Base-by-base conservation (phyloP, 257 asterid species). In the Mentha longifolia region DNA sequence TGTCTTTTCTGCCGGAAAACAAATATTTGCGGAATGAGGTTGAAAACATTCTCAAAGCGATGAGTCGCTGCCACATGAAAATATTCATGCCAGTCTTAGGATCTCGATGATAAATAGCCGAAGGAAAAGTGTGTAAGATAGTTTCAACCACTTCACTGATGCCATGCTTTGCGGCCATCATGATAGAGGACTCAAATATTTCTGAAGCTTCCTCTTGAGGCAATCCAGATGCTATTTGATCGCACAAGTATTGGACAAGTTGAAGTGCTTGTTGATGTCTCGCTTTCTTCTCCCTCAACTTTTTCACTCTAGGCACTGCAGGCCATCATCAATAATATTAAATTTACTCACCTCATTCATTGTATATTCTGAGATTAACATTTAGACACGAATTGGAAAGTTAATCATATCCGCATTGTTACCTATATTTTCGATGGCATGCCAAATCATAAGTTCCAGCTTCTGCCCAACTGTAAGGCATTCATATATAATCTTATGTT, bases 1-100 rank as follows among this genome's bases (percentile, higher is more conserved):
- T 3, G 63, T 70, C 68, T 9, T 42, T 13, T n/a, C n/a, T n/a
- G n/a, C n/a, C n/a, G 2, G 14, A 41, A 4, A 25, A 43, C 1
- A 9, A 30, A 15, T 47, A 45, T 10, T 50, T 65, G 43, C 13
- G 52, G 9, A 4, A 59, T 17, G 15, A 78, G 59, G 59, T 69
- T 69, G 58, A 78, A 41, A 30, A 77, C 56, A n/a, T 77, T 67
- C 16, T 72, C 73, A 6, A 20, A 19, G 9, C 82, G 82, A 39
- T 52, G n/a, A n/a, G n/a, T n/a, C n/a, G n/a, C n/a, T n/a, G n/a
- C n/a, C n/a, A n/a, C n/a, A n/a, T n/a, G n/a, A n/a, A n/a, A n/a
- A n/a, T n/a, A n/a, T n/a, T n/a, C n/a, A n/a, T n/a, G n/a, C n/a
- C n/a, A n/a, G n/a, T n/a, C n/a, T n/a, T n/a, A n/a, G n/a, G n/a